Base-by-base conservation (phyloP, 495 filamentous ascomycete genomes). In the Penicillium diatomitis region DNA sequence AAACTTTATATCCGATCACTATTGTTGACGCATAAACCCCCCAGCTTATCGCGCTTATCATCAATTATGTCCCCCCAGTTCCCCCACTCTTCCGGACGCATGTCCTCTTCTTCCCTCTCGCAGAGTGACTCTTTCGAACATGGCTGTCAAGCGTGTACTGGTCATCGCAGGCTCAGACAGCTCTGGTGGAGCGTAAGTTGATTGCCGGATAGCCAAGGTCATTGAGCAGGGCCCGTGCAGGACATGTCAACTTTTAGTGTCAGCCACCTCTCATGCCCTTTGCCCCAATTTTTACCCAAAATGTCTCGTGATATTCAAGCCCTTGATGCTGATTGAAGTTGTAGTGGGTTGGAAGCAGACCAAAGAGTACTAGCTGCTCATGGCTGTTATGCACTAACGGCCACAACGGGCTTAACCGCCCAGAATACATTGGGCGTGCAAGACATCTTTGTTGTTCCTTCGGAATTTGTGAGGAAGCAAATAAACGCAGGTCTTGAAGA, bases 281-380 rank as follows among this genome's bases (percentile, higher is more conserved):
- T 20, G 20, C 20, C 20, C 20, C 20, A 20, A 20, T 20, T 20
- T 20, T 20, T 20, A 20, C 20, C 20, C 20, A 20, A 20, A 20
- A 1, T 20, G 0, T 20, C 20, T 20, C 20, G 20, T 20, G 20
- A 20, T 20, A 20, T 20, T 20, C 20, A 20, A 20, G 20, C 20
- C 20, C 20, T 20, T 20, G n/a, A 32, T 31, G 44, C 48, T 58
- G 38, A 58, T 39, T 45, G 3, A 0, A 28, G 30, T 49, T 47
- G 39, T 53, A 95, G 89, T 37, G 92, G 92, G n/a, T 80, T 98
- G 37, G 92, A 98, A 63, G 92, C 92, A 32, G 92, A 98, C 67
- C 90, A 96, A 66, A 91, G 92, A 61, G 90, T 95, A 44, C 84
- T 96, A 34, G 86, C 90, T 29, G 86, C 87, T 11, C 88, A 96